Evolutionary conservation across 78 protist genomes (phyloP), one percentile per base, ranked within the genome.

Genomic region (Speleostelium caveatum): DNA sequence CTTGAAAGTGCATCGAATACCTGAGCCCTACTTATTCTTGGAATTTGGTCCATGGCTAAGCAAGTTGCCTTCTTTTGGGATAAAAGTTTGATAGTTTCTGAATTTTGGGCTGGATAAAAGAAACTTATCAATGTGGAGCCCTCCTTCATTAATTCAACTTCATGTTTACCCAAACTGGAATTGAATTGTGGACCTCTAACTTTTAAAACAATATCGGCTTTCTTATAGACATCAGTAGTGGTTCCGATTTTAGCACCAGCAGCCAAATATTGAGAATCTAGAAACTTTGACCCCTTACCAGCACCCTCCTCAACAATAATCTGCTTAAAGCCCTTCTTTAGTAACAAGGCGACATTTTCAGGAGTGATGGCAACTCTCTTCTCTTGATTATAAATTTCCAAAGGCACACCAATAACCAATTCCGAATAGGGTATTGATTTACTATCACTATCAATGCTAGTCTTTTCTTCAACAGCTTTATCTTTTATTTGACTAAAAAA

Each of bases 11-110:
- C 99, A 85, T 99, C 99, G 36, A 96, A 86, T 24, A 78, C 91
- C 86, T 98, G 99, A 3, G 99, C 97, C 22, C 98, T 73, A 53
- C 72, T 79, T 49, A 61, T 95, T 49, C 99, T 93, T 8, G 99
- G 99, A 21, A 98, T 89, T 55, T 92, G 63, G 39, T 98, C 99
- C 94, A 98, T 95, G 22, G 98, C 98, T 26, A 98, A 59, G 16
- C 86, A 93, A 41, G 94, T 97, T 32, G 73, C 75, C 42, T 76
- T 80, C 38, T 56, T 51, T 36, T 68, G 39, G n/a, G 79, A 16
- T 1, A 89, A 61, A n/a, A 60, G 38, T 21, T 66, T 73, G 3
- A 75, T 21, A 4, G 79, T 60, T 49, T 72, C 92, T 49, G 0
- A 49, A 24, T 86, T 53, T 49, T 69, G 74, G 2, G 89, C 94